Evolutionary conservation across 805 yeast genomes (phyloP).

Genomic region (Hanseniaspora lindneri): DNA sequence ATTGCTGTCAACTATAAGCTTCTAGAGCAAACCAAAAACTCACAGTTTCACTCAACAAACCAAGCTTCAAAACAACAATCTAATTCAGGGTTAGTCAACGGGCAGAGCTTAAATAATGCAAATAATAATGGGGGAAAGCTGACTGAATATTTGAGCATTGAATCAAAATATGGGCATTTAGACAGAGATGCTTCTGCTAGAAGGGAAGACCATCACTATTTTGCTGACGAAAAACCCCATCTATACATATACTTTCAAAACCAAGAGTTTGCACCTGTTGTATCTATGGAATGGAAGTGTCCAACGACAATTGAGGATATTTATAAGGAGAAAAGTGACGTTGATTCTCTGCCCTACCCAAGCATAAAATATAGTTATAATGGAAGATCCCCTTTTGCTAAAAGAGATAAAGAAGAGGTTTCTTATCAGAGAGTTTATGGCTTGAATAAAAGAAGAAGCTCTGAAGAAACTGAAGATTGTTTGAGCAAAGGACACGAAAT

Average conservation of each 20-base stretch:
- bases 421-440: slow-evolving; percentile 10
- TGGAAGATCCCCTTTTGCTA: slow-evolving; percentile 77
- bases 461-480: not conserved
- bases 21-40: slow-evolving; percentile 18
- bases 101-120: not conserved
- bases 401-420: slow-evolving; percentile 31
- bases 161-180: slow-evolving; percentile 71
- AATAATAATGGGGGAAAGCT: slow-evolving; percentile 28
- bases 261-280: slow-evolving; percentile 67
- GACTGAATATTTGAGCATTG: slow-evolving; percentile 64
- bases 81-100: slow-evolving; percentile 17
- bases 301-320: slow-evolving; percentile 18
- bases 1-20: not conserved
- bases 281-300: slow-evolving; percentile 65
- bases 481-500: slow-evolving; percentile 24
- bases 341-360: slow-evolving; percentile 26
- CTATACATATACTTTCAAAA: slow-evolving; percentile 69
- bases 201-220: slow-evolving; percentile 74
- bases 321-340: slow-evolving; percentile 2
- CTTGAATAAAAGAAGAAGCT: not conserved
- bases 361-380: slow-evolving; percentile 27
- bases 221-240: slow-evolving; percentile 50
- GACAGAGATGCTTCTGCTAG: slow-evolving; percentile 80
- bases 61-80: not conserved
- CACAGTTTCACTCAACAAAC: slow-evolving; percentile 21